Percentiles rank a stretch among this genome's conserved stretches.
phyloP scores from a whole-genome alignment of 768 basidiomycete genomes.

The Rhodotorula sphaerocarpa region DNA sequence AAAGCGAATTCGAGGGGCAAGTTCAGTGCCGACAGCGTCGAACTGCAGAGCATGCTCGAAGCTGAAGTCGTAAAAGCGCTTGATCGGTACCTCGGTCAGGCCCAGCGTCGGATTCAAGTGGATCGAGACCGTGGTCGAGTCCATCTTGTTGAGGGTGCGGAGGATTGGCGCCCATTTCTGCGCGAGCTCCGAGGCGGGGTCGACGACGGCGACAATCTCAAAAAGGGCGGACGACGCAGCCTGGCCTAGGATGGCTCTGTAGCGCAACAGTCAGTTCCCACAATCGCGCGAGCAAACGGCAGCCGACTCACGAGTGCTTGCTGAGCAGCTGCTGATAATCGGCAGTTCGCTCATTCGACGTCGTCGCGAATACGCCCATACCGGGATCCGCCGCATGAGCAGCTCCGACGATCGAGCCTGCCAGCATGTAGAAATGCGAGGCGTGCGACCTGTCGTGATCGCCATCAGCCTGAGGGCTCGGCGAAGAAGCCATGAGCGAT shows the following conservation, averaged over 20 bases:
- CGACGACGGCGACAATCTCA: constrained; percentile 63
- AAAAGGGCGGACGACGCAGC: constrained; percentile 8
- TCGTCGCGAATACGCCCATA: constrained; percentile 44
- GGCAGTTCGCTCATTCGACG: neutral
- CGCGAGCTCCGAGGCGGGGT: constrained; percentile 73
- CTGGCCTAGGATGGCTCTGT: constrained; percentile 15
- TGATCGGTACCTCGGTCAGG: constrained; percentile 74
- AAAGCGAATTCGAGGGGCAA: constrained; percentile 57
- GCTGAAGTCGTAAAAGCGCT: constrained; percentile 82
- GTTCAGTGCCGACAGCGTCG: constrained; percentile 54
- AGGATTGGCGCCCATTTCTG: constrained; percentile 79
- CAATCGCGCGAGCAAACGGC: no score
- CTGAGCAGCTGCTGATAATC: constrained; percentile 11
- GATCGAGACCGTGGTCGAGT: constrained; percentile 54
- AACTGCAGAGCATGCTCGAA: constrained; percentile 55
- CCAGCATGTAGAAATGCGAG: constrained; percentile 55
- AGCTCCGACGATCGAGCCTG: constrained; percentile 63
- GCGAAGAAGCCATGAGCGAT: no score
- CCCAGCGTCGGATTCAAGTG: constrained; percentile 61
- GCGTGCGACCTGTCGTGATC: constrained; percentile 44
- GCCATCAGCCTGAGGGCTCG: neutral
- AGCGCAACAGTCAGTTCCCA: no score
- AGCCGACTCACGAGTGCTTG: constrained; percentile 27
- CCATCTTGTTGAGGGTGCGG: constrained; percentile 44
- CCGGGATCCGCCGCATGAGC: constrained; percentile 48